Evolutionary conservation across 768 basidiomycete species (phyloP).

Genomic region (Pleurotus tuber-regium): DNA sequence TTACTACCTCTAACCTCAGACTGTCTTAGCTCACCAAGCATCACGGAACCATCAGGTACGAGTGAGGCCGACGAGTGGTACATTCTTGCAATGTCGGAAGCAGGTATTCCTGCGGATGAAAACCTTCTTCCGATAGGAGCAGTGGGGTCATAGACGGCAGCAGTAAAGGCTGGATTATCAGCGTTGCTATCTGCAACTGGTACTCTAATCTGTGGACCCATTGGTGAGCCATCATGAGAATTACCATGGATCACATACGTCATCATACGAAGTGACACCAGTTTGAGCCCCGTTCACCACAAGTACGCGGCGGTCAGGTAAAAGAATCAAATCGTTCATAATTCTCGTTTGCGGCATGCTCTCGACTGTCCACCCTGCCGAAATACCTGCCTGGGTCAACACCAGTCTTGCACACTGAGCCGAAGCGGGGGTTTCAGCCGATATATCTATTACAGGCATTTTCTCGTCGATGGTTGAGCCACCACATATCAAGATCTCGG

Average conservation of each 20-base stretch:
- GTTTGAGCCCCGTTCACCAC: slow-evolving; percentile 41
- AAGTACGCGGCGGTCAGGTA: slow-evolving; percentile 39
- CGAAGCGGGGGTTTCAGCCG: slow-evolving; percentile 36
- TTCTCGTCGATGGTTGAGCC: slow-evolving; percentile 34
- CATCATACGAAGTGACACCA: slow-evolving; percentile 37
- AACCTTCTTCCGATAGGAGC: slow-evolving; percentile 26
- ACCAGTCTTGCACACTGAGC: slow-evolving; percentile 41
- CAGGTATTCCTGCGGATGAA: slow-evolving; percentile 26
- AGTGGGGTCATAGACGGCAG: slow-evolving; percentile 29
- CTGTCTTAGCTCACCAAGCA: slow-evolving; percentile 19
- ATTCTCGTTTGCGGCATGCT: slow-evolving; percentile 37
- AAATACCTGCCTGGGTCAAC: slow-evolving; percentile 38
- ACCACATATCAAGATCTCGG: slow-evolving; percentile 47
- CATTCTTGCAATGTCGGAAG: slow-evolving; percentile 27
- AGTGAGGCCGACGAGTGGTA: slow-evolving; percentile 33
- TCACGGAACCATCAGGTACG: slow-evolving; percentile 28
- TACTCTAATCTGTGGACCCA: slow-evolving; percentile 22
- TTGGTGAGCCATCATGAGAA: background rate
- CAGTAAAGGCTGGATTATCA: slow-evolving; percentile 30
- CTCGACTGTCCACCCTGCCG: slow-evolving; percentile 44
- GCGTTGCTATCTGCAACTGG: slow-evolving; percentile 36
- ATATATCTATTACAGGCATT: slow-evolving; percentile 24
- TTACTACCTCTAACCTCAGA: background rate
- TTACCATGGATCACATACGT: slow-evolving; percentile 16
- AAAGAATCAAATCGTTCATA: slow-evolving; percentile 34